These are phyloP conservation scores for Podospora appendiculata DNA, from an alignment of 495 filamentous ascomycete species.

Conservation along the genomic window DNA sequence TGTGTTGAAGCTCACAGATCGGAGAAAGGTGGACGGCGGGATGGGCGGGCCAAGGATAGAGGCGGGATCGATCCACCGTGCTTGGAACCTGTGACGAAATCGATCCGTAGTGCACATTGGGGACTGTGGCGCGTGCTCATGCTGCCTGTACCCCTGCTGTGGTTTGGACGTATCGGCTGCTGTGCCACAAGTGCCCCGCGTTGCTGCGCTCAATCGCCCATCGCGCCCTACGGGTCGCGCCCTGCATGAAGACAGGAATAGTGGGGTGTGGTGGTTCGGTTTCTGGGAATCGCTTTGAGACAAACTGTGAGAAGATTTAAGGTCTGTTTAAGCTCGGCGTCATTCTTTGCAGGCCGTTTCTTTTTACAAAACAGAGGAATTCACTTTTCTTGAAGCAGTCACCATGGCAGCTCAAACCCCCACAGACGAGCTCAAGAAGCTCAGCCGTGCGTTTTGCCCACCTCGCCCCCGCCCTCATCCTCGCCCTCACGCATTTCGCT, in stretches of 20 bases:
- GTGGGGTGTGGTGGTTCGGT: not conserved
- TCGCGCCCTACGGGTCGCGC: not conserved
- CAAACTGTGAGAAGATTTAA: too few species aligned
- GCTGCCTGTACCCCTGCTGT: too few species aligned
- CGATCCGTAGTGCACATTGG: not conserved
- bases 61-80: not conserved
- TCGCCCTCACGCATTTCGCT: too few species aligned
- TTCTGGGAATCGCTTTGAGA: not conserved
- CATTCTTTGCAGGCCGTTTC: too few species aligned
- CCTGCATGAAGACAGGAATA: not conserved
- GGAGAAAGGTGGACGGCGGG: too few species aligned
- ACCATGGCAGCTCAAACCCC: conserved; percentile 37
- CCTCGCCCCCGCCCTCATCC: not conserved
- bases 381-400: not conserved
- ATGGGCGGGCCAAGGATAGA: too few species aligned
- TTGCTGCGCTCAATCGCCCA: not conserved
- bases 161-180: not conserved
- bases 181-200: conserved; percentile 11
- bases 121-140: conserved; percentile 1
- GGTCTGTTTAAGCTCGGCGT: too few species aligned
- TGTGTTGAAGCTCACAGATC: too few species aligned
- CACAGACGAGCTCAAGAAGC: conserved; percentile 34
- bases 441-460: conserved; percentile 25
- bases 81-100: conserved; percentile 10
- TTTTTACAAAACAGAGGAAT: too few species aligned